A percentile compares a stretch with the other conserved stretches of the same genome.
Conservation (phyloP, 768 basidiomycete genomes). For the Mycena leptocephala region DNA sequence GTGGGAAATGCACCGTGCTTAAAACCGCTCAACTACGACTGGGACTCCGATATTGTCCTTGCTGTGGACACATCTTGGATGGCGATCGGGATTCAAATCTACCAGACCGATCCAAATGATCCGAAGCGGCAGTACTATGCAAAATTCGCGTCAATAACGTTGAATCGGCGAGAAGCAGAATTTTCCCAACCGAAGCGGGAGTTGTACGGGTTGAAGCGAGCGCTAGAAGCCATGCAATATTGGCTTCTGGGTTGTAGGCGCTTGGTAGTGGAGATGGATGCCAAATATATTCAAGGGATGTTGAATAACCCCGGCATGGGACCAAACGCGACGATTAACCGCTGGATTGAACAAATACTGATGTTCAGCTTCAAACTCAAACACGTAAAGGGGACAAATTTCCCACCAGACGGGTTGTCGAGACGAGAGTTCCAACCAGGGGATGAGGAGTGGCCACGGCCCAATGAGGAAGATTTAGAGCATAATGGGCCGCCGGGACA, state of each 20-base stretch:
- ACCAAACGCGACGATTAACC: constrained; percentile 53
- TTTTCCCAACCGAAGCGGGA: constrained; percentile 61
- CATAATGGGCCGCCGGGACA: background rate
- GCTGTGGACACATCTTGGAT: constrained; percentile 49
- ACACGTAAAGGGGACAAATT: constrained; percentile 49
- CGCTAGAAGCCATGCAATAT: constrained; percentile 36
- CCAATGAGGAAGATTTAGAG: constrained; percentile 9
- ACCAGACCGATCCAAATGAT: constrained; percentile 45
- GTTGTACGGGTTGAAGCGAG: constrained; percentile 53
- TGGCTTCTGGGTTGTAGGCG: constrained; percentile 44
- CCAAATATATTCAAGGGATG: too few species aligned
- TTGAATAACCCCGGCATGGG: constrained; percentile 52
- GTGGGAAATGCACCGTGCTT: constrained; percentile 41
- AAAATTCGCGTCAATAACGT: constrained; percentile 55
- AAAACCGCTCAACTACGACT: constrained; percentile 45
- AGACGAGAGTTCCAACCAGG: constrained; percentile 32
- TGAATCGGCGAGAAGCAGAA: constrained; percentile 51
- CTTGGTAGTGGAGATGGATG: constrained; percentile 52
- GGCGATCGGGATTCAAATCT: constrained; percentile 56
- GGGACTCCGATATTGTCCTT: constrained; percentile 41
- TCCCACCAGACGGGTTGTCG: too few species aligned
- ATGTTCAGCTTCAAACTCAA: constrained; percentile 51
- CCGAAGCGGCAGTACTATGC: constrained; percentile 43
- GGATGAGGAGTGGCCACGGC: constrained; percentile 31
- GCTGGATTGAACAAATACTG: constrained; percentile 54